A percentile compares a stretch with the other conserved stretches of the same genome.
Evolutionary conservation across 2,329 filamentous ascomycete genomes (phyloP).

Genomic region (Talaromyces sp.): DNA sequence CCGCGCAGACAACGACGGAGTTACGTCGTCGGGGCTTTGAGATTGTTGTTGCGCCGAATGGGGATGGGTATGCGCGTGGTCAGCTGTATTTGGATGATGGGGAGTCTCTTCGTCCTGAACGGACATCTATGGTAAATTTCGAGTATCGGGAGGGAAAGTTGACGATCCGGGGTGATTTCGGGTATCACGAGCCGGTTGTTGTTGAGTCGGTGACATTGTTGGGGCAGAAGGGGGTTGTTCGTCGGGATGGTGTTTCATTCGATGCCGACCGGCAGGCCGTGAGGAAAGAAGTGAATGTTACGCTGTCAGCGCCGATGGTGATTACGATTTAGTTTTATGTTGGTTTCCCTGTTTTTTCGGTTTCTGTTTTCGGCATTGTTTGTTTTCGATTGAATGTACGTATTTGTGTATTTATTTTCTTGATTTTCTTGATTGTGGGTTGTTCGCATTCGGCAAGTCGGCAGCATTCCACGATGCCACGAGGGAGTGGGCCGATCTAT

Average conservation of each 20-base stretch:
- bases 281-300: constrained; percentile 27
- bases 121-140: constrained; percentile 63
- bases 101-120: constrained; percentile 62
- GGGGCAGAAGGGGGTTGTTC: constrained; percentile 21
- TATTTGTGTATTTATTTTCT: too few relatives aligned
- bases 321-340: background rate
- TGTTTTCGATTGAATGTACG: too few relatives aligned
- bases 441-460: background rate
- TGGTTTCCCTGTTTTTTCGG: background rate
- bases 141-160: constrained; percentile 55
- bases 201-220: constrained; percentile 40
- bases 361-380: background rate
- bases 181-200: constrained; percentile 27
- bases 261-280: constrained; percentile 24
- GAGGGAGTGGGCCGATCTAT: too few relatives aligned
- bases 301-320: constrained; percentile 24
- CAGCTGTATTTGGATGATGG: constrained; percentile 79
- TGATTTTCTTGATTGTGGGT: too few relatives aligned
- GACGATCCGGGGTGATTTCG: constrained; percentile 33
- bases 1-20: constrained; percentile 63
- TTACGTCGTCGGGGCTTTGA: constrained; percentile 67
- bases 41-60: constrained; percentile 68
- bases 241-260: constrained; percentile 12
- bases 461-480: background rate
- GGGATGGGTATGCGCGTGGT: constrained; percentile 65